Base-by-base conservation (phyloP, 1,139 yeast genomes). In the Waltiozyma sp. region DNA sequence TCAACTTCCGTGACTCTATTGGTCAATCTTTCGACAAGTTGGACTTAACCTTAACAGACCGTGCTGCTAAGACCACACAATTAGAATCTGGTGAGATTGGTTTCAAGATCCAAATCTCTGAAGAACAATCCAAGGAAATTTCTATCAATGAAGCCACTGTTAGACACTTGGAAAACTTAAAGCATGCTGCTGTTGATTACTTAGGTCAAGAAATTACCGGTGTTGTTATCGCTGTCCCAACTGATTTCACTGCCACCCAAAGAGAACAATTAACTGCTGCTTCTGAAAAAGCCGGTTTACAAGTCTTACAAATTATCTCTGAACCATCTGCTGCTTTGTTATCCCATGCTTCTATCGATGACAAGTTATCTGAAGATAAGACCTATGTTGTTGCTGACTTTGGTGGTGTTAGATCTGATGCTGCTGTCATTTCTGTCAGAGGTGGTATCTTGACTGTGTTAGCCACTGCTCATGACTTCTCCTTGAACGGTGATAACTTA, bases 381-480 rank as follows among this genome's bases (percentile, higher is more conserved):
- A 69, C 86, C 47, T 87, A 82, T 56, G 93, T 86, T 43, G 96
- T 93, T 54, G 94, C 95, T 42, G 98, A 91, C 65, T 85, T 91
- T 59, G 99, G 98, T 63, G 97, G 96, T 61, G 75, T 88, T 55
- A 80, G 98, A 68, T 82, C 95, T 37, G 98, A 91, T 62, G 96
- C 91, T 50, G 96, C 98, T 45, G 91, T 93, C 43, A 72, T 91
- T 58, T 78, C 96, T 40, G 86, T 82, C 48, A 82, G 97, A 71
- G 95, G 95, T 49, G 98, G 98, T 57, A 77, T 89, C 51, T 75
- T 86, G 67, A 91, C 98, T 46, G 72, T 88, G 42, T 72, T 91
- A 55, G 82, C 95, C 47, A 87, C 97, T 54, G 78, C 79, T 48
- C 96, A 89, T 61, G 84, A 86, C 63, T 71, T 71, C 57, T 79